Base-by-base conservation (phyloP, 345 rosid genomes). In the Eucalyptus cladocalyx region DNA sequence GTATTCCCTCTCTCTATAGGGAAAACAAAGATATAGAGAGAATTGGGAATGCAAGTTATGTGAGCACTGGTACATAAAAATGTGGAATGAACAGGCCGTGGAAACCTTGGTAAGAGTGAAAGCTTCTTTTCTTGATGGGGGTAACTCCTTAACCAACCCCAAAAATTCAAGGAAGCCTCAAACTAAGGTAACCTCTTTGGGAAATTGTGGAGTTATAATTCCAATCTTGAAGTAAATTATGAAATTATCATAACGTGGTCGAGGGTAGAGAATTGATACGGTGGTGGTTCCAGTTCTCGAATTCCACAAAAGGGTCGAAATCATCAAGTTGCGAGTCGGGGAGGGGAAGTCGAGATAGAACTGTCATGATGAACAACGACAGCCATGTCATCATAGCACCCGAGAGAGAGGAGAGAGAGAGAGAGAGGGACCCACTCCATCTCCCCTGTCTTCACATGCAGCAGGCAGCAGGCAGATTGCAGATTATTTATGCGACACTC, bases 61-160 rank as follows among this genome's bases (percentile, higher is more conserved):
- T 56, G 6, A 26, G 13, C 30, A 10, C 13, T 1, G 1, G 62
- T 24, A 56, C 30, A 56, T 9, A 56, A 56, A 56, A 56, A 23
- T 24, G 11, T 54, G 26, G 5, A 54, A 54, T 54, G 60, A 3
- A 21, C 11, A 3, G 2, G 11, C 0, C 24, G 1, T 0, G 3
- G 4, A 54, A 54, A 23, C 26, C 5, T 19, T 54, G 1, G 1
- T 56, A 56, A 56, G 30, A 56, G 62, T 24, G 30, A 24, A 10
- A 56, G 30, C 14, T 56, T 56, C 30, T 56, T 56, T 56, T 10
- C 62, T 23, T 56, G 30, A 26, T 24, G 30, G 3, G 3, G 62
- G 62, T 1, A 56, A 56, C 30, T 26, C 30, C 13, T 23, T 56
- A 26, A 56, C 3, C 62, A 56, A 56, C 6, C 1, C 62, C 62